Conservation (phyloP, 2,329 filamentous ascomycete genomes). For the Cladobotryum protrusum region DNA sequence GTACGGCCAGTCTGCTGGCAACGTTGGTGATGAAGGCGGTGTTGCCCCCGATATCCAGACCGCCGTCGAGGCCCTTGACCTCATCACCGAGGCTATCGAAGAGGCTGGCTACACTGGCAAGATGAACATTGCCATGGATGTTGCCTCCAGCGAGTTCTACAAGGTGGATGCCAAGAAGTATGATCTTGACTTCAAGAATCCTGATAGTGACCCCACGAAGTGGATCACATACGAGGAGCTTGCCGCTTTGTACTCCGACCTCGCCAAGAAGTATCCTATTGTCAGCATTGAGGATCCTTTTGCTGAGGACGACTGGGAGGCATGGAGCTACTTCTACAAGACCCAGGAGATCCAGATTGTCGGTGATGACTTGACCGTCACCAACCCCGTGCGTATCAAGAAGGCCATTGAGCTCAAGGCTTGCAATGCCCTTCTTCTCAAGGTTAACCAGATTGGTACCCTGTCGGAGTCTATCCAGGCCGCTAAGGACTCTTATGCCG, state of each 20-base stretch:
- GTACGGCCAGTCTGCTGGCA: conserved; percentile 97
- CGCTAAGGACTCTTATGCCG: conserved; percentile 95
- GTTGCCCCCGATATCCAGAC: conserved; percentile 98
- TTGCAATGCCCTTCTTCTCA: conserved; percentile 95
- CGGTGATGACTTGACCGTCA: conserved; percentile 97
- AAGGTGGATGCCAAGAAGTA: conserved; percentile 97
- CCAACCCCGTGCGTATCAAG: conserved; percentile 98
- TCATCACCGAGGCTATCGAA: conserved; percentile 93
- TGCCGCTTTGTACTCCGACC: conserved; percentile 79
- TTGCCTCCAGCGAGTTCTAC: conserved; percentile 99
- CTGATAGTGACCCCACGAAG: conserved; percentile 89
- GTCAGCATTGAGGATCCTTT: conserved; percentile 99
- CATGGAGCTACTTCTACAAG: conserved; percentile 99
- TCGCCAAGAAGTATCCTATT: conserved; percentile 94
- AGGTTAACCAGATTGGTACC: conserved; percentile 99
- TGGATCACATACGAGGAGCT: conserved; percentile 99
- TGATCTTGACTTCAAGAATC: conserved; percentile 99
- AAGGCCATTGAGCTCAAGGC: conserved; percentile 99
- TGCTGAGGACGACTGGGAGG: conserved; percentile 99
- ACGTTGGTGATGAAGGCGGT: conserved; percentile 99
- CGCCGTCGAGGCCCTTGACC: conserved; percentile 89
- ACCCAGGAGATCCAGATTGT: conserved; percentile 97
- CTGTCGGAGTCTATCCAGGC: conserved; percentile 98
- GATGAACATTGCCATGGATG: conserved; percentile 98
- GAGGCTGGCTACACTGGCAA: conserved; percentile 91